These are phyloP conservation scores for Kwoniella shandongensis DNA, from an alignment of 768 basidiomycete genomes.

Conservation along the genomic window DNA sequence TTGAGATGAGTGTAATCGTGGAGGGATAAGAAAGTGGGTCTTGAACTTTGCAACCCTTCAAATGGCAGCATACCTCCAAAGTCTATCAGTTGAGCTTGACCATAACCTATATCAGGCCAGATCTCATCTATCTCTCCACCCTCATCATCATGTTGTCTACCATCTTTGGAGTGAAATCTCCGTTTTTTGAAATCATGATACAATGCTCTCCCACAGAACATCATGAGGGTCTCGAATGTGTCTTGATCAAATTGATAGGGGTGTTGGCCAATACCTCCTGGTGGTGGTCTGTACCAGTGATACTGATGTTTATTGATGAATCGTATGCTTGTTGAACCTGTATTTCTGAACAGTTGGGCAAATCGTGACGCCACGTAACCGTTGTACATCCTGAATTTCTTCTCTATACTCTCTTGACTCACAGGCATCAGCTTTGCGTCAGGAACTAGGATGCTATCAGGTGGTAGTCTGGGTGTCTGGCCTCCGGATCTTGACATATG, in stretches of 20 bases:
- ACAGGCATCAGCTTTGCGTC: conserved; percentile 2
- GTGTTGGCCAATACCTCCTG: background rate
- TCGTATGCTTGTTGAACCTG: conserved; percentile 3
- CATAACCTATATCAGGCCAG: no score
- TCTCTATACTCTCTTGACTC: background rate
- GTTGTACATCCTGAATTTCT: background rate
- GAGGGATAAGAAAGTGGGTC: no score
- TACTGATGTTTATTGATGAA: conserved; percentile 23
- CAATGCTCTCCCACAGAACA: conserved; percentile 1
- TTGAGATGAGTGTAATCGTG: no score
- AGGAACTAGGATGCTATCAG: background rate
- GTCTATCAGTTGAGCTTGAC: no score
- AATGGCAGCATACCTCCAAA: no score
- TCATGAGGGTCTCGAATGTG: conserved; percentile 3
- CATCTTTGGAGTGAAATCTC: background rate
- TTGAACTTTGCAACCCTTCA: no score
- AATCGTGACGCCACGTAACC: background rate
- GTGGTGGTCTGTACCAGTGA: conserved; percentile 14
- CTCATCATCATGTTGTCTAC: background rate
- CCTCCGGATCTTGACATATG: background rate
- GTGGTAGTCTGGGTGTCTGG: background rate
- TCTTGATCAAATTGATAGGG: conserved; percentile 8
- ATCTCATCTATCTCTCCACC: background rate
- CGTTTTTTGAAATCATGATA: background rate
- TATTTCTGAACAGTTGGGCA: background rate